phyloP scores from a whole-genome alignment of 2,329 filamentous ascomycete genomes.

The Ophiocordyceps sinensis region DNA sequence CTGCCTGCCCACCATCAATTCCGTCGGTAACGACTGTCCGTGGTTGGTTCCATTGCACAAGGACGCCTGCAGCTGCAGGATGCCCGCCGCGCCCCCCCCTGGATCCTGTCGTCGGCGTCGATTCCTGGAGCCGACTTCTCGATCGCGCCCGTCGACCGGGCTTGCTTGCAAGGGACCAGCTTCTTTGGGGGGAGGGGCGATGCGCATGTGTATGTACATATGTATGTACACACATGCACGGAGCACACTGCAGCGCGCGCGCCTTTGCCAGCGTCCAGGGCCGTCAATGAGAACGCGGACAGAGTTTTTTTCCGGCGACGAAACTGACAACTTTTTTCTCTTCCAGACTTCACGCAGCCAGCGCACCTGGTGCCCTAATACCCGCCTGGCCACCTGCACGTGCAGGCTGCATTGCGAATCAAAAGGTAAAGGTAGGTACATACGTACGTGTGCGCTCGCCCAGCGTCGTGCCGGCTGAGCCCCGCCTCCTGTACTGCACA shows the following conservation, averaged over 20 bases:
- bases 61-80: neutral
- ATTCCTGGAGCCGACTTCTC: conserved; percentile 1
- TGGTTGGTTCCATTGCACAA: neutral
- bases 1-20: too few relatives aligned
- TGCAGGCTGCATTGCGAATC: neutral
- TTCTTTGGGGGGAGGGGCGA: neutral
- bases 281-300: too few relatives aligned
- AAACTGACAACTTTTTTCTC: neutral
- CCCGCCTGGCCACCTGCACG: neutral
- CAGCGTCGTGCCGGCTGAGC: neutral
- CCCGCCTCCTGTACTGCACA: neutral
- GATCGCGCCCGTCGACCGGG: conserved; percentile 1
- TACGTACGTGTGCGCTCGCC: neutral
- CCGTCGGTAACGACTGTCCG: neutral
- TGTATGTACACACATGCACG: neutral
- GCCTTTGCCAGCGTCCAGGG: too few relatives aligned
- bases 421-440: too few relatives aligned
- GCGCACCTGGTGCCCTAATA: neutral
- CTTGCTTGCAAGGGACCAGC: neutral
- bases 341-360: neutral
- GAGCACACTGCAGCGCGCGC: neutral
- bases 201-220: neutral
- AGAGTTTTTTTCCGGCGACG: neutral
- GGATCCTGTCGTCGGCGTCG: neutral
- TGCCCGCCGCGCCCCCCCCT: neutral